Conservation (phyloP, 176 grass and related monocot genomes). For the Lolium multiflorum region DNA sequence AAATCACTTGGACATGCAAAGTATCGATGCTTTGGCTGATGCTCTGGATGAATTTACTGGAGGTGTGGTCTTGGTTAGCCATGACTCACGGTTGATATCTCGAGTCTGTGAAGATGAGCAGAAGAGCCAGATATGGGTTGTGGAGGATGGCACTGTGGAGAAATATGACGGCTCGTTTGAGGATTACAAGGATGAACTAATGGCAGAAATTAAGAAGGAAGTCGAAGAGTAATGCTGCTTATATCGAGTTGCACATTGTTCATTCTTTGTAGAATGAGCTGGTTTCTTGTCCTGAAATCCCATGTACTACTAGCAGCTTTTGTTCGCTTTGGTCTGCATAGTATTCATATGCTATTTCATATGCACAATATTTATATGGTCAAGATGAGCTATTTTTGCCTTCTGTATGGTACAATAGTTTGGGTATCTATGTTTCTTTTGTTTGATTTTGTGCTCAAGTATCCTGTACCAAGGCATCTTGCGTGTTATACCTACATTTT, state of each 20-base stretch:
- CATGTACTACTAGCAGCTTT: conserved; percentile 35
- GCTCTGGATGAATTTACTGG: conserved; percentile 93
- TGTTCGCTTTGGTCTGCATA: conserved; percentile 44
- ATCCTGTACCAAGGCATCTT: conserved; percentile 1
- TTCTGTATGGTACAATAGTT: conserved; percentile 29
- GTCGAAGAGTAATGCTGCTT: conserved; percentile 67
- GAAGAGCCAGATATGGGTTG: conserved; percentile 93
- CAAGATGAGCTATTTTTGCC: conserved; percentile 40
- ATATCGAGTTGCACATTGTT: conserved; percentile 38
- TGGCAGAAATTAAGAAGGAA: conserved; percentile 93
- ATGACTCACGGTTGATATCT: conserved; percentile 90
- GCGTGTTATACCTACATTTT: conserved; percentile 7
- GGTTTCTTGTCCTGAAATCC: conserved; percentile 44
- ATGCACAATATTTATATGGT: conserved; percentile 19
- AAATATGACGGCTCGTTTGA: conserved; percentile 82
- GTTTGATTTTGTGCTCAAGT: background rate
- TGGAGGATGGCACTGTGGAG: conserved; percentile 89
- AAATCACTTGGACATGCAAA: conserved; percentile 99
- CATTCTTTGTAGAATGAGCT: conserved; percentile 51
- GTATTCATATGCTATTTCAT: conserved; percentile 39
- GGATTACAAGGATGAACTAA: conserved; percentile 95
- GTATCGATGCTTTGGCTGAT: conserved; percentile 91
- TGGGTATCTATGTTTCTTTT: too few relatives aligned
- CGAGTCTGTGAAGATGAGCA: conserved; percentile 89
- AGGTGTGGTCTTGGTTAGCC: conserved; percentile 94